These are phyloP conservation scores for Zarea fungicola DNA, from an alignment of 2,329 filamentous ascomycete genomes.

Conservation along the genomic window DNA sequence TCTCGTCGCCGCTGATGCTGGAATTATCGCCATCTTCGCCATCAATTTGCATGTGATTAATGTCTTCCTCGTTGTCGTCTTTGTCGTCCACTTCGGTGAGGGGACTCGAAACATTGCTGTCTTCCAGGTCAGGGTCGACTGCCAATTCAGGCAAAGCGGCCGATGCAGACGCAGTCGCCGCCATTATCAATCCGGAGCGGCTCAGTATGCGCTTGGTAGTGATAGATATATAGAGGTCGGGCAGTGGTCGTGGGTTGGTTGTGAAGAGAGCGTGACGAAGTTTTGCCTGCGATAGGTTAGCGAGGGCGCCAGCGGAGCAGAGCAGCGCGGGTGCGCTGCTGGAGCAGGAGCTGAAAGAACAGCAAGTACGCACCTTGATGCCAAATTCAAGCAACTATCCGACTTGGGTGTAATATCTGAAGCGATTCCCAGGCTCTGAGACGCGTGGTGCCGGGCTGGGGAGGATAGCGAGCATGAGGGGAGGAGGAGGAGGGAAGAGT, in stretches of 20 bases:
- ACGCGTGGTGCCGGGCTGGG: constrained; percentile 7
- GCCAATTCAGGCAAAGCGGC: constrained; percentile 41
- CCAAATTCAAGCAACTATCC: not conserved
- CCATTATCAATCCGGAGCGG: constrained; percentile 35
- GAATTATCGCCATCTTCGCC: constrained; percentile 27
- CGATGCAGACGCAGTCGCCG: constrained; percentile 46
- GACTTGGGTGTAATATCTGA: not conserved
- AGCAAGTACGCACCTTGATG: constrained; percentile 7
- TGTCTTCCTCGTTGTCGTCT: constrained; percentile 63
- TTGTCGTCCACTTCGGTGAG: constrained; percentile 87
- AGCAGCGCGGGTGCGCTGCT: constrained; percentile 5
- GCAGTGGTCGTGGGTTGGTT: constrained; percentile 38
- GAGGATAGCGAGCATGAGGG: constrained; percentile 10
- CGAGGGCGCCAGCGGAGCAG: constrained; percentile 13
- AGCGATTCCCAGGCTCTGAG: not conserved
- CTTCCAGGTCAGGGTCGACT: constrained; percentile 45
- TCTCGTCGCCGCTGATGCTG: constrained; percentile 23
- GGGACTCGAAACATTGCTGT: constrained; percentile 79
- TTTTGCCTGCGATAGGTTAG: constrained; percentile 15
- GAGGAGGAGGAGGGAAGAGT: constrained; percentile 12
- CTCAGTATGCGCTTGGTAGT: constrained; percentile 3
- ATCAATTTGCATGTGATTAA: constrained; percentile 52
- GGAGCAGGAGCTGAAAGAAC: constrained; percentile 2
- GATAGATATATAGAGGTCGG: constrained; percentile 19
- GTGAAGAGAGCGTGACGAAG: constrained; percentile 38